phyloP scores from a whole-genome alignment of 1,284 basidiomycete genomes.

The Naganishia albida region DNA sequence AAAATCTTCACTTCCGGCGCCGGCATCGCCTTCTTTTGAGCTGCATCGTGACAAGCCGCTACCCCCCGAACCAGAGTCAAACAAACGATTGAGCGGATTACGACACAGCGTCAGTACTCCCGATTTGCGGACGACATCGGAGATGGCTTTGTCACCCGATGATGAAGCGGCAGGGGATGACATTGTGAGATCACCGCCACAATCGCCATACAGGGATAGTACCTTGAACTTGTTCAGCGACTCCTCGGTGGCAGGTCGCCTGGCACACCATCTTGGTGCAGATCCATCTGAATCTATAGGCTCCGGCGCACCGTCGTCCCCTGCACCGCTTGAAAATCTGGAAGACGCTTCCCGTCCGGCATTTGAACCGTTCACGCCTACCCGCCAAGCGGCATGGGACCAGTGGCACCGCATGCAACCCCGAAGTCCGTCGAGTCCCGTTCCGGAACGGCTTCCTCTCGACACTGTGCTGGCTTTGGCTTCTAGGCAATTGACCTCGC shows the following conservation, averaged over 20 bases:
- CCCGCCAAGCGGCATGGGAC: constrained; percentile 25
- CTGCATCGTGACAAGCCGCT: constrained; percentile 13
- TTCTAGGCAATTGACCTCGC: constrained; percentile 14
- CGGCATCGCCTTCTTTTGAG: not conserved
- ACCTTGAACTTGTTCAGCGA: constrained; percentile 7
- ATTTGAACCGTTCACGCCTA: constrained; percentile 2
- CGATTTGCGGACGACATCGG: not conserved
- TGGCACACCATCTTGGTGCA: not conserved
- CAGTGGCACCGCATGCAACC: constrained; percentile 21
- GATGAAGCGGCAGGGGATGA: not conserved
- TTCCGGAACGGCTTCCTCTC: constrained; percentile 29
- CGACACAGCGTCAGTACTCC: constrained; percentile 26
- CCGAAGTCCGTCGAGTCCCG: constrained; percentile 10
- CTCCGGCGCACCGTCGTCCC: not conserved
- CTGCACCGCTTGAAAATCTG: not conserved
- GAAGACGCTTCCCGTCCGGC: not conserved
- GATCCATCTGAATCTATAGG: not conserved
- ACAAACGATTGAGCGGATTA: not conserved
- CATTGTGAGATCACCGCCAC: not conserved
- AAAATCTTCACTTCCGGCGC: constrained; percentile 2
- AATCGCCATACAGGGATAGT: constrained; percentile 9
- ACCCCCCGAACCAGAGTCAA: constrained; percentile 7
- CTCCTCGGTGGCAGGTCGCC: constrained; percentile 3
- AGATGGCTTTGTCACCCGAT: not conserved
- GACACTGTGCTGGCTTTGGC: constrained; percentile 27